Percentiles rank a stretch among this genome's conserved stretches.
phyloP scores from a whole-genome alignment of 1,284 basidiomycete species.

The Paramarasmius palmivorus region DNA sequence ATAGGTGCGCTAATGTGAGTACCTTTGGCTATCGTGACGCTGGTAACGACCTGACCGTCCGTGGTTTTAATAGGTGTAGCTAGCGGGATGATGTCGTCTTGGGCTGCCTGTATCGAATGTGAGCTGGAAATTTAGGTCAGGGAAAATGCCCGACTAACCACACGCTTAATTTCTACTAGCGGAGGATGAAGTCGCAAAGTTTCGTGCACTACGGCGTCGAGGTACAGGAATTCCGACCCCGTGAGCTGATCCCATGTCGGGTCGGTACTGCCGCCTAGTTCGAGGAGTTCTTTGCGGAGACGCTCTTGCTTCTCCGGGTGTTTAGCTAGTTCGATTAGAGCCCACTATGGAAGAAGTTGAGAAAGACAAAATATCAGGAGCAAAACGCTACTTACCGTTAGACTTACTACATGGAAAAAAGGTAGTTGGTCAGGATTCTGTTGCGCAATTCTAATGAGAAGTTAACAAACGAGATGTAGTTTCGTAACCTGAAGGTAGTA shows the following conservation, averaged over 20 bases:
- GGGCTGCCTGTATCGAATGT: slow-evolving; percentile 36
- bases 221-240: slow-evolving; percentile 2
- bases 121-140: background rate
- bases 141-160: slow-evolving; percentile 36
- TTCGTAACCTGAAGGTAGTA: slow-evolving; percentile 35
- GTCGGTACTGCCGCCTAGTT: slow-evolving; percentile 19
- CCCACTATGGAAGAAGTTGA: slow-evolving; percentile 26
- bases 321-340: slow-evolving; percentile 28
- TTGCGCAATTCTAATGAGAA: background rate
- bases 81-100: slow-evolving; percentile 58
- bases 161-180: slow-evolving; percentile 36
- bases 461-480: slow-evolving; percentile 37
- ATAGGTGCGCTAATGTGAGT: slow-evolving; percentile 41
- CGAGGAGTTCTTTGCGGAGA: slow-evolving; percentile 26
- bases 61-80: slow-evolving; percentile 12
- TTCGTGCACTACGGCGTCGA: slow-evolving; percentile 48
- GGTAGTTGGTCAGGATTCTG: background rate
- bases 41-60: slow-evolving; percentile 26
- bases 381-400: slow-evolving; percentile 18
- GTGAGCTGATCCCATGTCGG: slow-evolving; percentile 13
- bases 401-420: slow-evolving; percentile 21
- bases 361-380: background rate
- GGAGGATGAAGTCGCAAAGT: slow-evolving; percentile 44
- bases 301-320: slow-evolving; percentile 23
- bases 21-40: slow-evolving; percentile 46